Conservation (phyloP, 176 grass and related monocot species). For the Bonia amplexicaulis region DNA sequence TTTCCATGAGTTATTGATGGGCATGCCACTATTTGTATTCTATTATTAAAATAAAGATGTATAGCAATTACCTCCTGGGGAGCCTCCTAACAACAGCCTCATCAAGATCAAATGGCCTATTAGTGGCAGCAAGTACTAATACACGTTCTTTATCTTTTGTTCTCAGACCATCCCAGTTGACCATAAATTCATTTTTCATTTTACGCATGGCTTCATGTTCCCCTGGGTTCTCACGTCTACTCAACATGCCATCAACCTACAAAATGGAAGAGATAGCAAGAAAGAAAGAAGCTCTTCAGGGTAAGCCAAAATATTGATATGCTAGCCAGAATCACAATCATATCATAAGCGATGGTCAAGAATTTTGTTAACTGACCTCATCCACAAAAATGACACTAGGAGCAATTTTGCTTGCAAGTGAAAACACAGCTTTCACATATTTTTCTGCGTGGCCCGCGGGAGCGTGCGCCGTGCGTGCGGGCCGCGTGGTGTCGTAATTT, state of each 20-base stretch:
- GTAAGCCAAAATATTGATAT: background rate
- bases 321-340: background rate
- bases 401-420: conserved; percentile 96
- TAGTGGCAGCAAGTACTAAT: conserved; percentile 94
- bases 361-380: conserved; percentile 57
- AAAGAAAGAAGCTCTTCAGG: background rate
- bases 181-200: conserved; percentile 99
- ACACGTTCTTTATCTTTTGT: conserved; percentile 95
- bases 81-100: conserved; percentile 97
- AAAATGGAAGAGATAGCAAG: background rate
- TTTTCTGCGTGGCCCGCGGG: conserved; percentile 33
- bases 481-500: no score
- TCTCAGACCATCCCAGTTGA: conserved; percentile 96
- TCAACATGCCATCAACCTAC: conserved; percentile 92
- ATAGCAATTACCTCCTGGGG: conserved; percentile 64
- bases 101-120: conserved; percentile 98
- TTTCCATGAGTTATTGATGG: conserved; percentile 9
- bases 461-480: no score
- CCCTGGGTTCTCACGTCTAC: conserved; percentile 92
- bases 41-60: background rate
- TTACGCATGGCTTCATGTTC: conserved; percentile 99
- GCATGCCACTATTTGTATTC: conserved; percentile 9
- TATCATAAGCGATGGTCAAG: background rate
- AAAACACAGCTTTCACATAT: conserved; percentile 96
- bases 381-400: conserved; percentile 98